Base-by-base conservation (phyloP, 352 stramenopile genomes). In the Phytophthora rubi region DNA sequence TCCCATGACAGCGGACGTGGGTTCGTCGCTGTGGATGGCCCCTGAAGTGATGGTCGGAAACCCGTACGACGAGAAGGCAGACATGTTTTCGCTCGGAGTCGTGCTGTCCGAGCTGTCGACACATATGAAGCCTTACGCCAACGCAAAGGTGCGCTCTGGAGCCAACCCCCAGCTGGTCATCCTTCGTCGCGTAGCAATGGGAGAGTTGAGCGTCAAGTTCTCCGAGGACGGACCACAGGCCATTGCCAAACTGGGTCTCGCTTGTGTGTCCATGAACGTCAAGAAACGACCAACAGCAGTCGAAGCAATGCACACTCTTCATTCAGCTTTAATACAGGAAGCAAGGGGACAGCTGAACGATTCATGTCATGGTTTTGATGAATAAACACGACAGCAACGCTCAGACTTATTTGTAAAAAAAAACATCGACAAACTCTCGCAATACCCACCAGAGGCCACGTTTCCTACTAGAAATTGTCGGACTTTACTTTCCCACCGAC, bases 101-200 rank as follows among this genome's bases (percentile, higher is more conserved):
- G 74, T 81, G 28, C 28, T 81, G 26, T 69, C 65, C 2, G 74
- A 81, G 32, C 63, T 81, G 44, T 81, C 73, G 10, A 90, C 73
- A 18, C 65, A 68, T 52, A n/a, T 18, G 12, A 44, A 57, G 9
- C 65, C 65, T 6, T 73, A 73, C 12, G 45, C 59, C 6, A 52
- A 73, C 23, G 44, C 53, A 16, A 66, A 68, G 18, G 42, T 45
- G 16, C 54, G 56, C 1, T 21, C 65, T 16, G 52, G 59, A 6
- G 67, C 65, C 15, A 62, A 58, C 23, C 33, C 63, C 16, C 53
- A 67, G 2, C 66, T 73, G 9, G 75, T 70, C 15, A 65, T 85
- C 15, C 47, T 85, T 28, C 75, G 81, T 32, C 54, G 76, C 6
- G 69, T 81, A 1, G 65, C 72, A 4, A 63, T 66, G 1, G 77